Evolutionary conservation across 23 red algal species (phyloP).

Genomic region (Rhodosorus marinus): DNA sequence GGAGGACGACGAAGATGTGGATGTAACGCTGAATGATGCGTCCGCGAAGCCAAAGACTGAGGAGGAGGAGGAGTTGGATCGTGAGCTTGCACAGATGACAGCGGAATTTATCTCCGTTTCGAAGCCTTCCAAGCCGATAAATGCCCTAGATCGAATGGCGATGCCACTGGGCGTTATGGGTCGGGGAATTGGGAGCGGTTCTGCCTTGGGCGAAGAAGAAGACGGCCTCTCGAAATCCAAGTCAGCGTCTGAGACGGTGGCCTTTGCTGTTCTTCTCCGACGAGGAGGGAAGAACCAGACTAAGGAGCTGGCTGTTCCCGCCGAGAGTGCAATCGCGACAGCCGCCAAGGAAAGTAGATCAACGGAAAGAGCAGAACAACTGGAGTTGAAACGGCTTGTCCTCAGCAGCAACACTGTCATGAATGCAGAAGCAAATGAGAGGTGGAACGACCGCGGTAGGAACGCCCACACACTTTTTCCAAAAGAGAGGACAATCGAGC

Average conservation of each 20-base stretch:
- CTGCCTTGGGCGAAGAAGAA: background rate
- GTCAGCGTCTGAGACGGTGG: constrained; percentile 5
- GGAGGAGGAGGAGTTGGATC: constrained; percentile 5
- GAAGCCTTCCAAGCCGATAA: background rate
- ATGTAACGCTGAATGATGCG: background rate
- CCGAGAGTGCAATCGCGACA: constrained; percentile 34
- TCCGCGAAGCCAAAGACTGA: background rate
- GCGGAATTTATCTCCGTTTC: background rate
- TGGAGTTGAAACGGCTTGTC: constrained; percentile 75
- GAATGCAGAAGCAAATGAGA: constrained; percentile 26
- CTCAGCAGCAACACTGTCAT: constrained; percentile 47
- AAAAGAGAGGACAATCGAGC: too few species aligned
- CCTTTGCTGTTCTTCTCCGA: constrained; percentile 47
- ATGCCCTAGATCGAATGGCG: background rate
- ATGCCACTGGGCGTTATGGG: background rate
- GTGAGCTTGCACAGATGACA: background rate
- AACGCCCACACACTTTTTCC: too few species aligned
- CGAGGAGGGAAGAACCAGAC: constrained; percentile 61
- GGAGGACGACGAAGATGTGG: background rate
- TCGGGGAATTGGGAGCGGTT: background rate
- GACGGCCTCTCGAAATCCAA: constrained; percentile 1
- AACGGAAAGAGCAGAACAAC: constrained; percentile 27
- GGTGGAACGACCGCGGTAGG: too few species aligned
- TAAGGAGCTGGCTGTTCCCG: constrained; percentile 45
- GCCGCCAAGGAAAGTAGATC: constrained; percentile 46